Evolutionary conservation across 148 eudicot species (phyloP), one percentile per base, ranked within the genome.

Genomic region (Rhododendron mucronatum): DNA sequence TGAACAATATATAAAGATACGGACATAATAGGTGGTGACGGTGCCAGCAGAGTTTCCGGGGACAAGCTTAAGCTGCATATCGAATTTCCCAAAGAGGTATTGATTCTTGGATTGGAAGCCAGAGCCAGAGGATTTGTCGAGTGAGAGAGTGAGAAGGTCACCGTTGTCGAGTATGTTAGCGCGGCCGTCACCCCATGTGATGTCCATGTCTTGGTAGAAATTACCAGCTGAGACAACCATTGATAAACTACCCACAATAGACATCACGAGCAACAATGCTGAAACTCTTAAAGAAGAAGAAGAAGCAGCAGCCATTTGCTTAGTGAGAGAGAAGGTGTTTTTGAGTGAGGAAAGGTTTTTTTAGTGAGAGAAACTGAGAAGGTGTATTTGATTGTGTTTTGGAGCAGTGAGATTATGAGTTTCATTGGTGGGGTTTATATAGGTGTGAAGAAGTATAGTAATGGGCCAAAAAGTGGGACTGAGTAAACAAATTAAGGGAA

Each of bases 11-110:
- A 1, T n/a, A 67, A 28, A n/a, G 20, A 18, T 6, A 82, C 87
- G 41, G 84, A 89, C 91, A 83, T 89, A 89, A 55, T 89, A 89
- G n/a, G 89, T 87, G 3, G 91, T 89, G 78, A 89, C 91, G 14
- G 91, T 89, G 89, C 91, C 91, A 13, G 91, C 91, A 6, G 91
- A 89, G 55, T 89, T 89, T 55, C 91, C 91, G 1, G 89, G 88
- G 7, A 89, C 88, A 35, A 89, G 89, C 82, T 89, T 89, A 20
- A 89, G 82, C 23, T 87, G 91, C 88, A 87, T 87, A 45, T 89
- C 91, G 11, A 89, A 87, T 55, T 87, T 85, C 1, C 91, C 91
- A 13, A 85, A 89, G 63, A 89, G 55, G 53, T 69, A 89, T 30
- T 85, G 84, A 10, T 85, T 87, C 57, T 47, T 85, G 82, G 91